phyloP scores from a whole-genome alignment of 352 stramenopile genomes.

The Pythium chondricola region DNA sequence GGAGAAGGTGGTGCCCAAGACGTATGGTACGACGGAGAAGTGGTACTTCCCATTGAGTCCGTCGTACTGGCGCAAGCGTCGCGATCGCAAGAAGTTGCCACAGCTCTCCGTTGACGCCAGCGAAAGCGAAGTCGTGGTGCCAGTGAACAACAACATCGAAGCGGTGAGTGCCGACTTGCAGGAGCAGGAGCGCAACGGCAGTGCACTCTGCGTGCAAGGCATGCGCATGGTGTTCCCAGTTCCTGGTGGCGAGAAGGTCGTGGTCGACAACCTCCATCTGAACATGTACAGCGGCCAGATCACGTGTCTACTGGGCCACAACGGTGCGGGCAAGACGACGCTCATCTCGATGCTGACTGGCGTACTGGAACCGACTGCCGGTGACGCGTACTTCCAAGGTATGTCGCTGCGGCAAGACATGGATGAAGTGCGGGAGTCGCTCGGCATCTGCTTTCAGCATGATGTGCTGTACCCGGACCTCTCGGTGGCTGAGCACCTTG shows the following conservation, averaged over 20 bases:
- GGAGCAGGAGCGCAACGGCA: constrained; percentile 17
- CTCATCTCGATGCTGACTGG: constrained; percentile 84
- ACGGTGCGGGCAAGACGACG: constrained; percentile 83
- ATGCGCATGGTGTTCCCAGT: constrained; percentile 49
- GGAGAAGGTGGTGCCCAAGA: constrained; percentile 84
- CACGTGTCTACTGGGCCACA: constrained; percentile 83
- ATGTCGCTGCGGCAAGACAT: constrained; percentile 38
- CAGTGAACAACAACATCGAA: constrained; percentile 20
- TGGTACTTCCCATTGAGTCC: constrained; percentile 89
- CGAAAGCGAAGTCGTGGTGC: not conserved
- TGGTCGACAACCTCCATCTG: constrained; percentile 62
- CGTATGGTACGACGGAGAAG: constrained; percentile 84
- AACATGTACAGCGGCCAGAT: constrained; percentile 87
- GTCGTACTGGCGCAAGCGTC: constrained; percentile 48
- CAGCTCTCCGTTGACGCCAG: not conserved
- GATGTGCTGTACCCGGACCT: constrained; percentile 55
- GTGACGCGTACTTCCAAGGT: constrained; percentile 28
- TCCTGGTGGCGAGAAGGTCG: constrained; percentile 50
- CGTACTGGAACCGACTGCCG: constrained; percentile 22
- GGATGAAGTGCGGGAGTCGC: constrained; percentile 37
- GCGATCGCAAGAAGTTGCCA: constrained; percentile 3
- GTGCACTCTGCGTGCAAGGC: constrained; percentile 23
- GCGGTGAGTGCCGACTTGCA: constrained; percentile 13
- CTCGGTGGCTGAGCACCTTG: constrained; percentile 46
- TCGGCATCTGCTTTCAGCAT: constrained; percentile 66